Evolutionary conservation across 495 filamentous ascomycete species (phyloP).

Genomic region (Halenospora varia): DNA sequence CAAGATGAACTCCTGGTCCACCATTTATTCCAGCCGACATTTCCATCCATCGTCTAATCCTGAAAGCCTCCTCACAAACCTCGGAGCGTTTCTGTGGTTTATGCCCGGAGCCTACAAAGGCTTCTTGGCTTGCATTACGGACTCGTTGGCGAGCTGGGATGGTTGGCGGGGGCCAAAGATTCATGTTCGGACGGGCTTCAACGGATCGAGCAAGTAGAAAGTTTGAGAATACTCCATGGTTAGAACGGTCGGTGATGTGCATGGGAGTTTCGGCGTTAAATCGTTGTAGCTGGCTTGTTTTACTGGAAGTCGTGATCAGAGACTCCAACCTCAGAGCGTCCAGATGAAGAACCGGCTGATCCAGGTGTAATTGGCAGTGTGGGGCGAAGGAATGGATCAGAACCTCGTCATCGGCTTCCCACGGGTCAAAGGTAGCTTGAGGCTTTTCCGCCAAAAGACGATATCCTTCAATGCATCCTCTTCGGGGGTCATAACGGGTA

Average conservation of each 20-base stretch:
- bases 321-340: constrained; percentile 17
- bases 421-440: constrained; percentile 47
- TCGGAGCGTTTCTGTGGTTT: constrained; percentile 40
- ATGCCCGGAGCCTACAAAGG: constrained; percentile 36
- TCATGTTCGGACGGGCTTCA: constrained; percentile 37
- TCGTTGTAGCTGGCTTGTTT: constrained; percentile 11
- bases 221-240: constrained; percentile 35
- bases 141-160: constrained; percentile 61
- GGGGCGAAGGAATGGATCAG: constrained; percentile 74
- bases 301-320: background rate
- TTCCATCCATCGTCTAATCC: constrained; percentile 62
- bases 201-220: constrained; percentile 41
- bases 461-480: constrained; percentile 77
- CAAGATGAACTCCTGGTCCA: constrained; percentile 39
- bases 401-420: constrained; percentile 63
- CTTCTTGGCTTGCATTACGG: constrained; percentile 35
- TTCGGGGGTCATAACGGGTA: constrained; percentile 63
- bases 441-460: constrained; percentile 63
- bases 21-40: constrained; percentile 9
- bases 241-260: constrained; percentile 34
- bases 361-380: constrained; percentile 59
- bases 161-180: constrained; percentile 70
- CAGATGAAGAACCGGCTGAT: constrained; percentile 65
- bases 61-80: constrained; percentile 61
- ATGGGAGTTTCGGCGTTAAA: constrained; percentile 50